Base-by-base conservation (phyloP, 345 rosid genomes). In the Murraya paniculata region DNA sequence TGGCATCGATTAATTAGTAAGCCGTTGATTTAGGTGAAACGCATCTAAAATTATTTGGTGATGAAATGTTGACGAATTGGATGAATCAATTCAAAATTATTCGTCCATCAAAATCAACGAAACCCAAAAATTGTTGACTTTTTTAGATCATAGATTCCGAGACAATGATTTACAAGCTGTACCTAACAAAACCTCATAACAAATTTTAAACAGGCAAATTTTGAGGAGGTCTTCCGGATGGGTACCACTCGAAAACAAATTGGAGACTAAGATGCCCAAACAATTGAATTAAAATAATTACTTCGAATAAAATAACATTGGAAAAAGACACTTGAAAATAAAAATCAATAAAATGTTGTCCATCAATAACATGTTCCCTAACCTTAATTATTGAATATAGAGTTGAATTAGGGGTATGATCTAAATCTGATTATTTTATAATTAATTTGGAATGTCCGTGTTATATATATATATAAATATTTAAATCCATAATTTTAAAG, bases 371-470 rank as follows among this genome's bases (percentile, higher is more conserved):
- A 45, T 45, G 57, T 53, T 53, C 22, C 57, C 57, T 53, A 53
- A 53, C 21, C 19, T 53, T 18, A 8, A 53, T 53, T 53, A 18
- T 53, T 53, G 7, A 53, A 53, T 53, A 16, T 16, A 18, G 57
- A 53, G 57, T 53, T 53, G 22, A 19, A 53, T 53, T 53, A 19
- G 22, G 22, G 18, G 18, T 18, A 19, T 53, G 21, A 65, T 22
- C 67, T 31, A 30, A 14, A 33, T 33, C 4, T 16, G 45, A 59
- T 60, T 39, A 41, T 74, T 60, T 59, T 53, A 30, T 30, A 31
- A 16, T 21, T 41, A 67, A 41, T 11, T 45, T 11, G 14, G 68
- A 77, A 77, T 68, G 80, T 77, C 58, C 5, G 10, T 24, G 61
- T 7, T 10, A 2, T 41, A 9, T 9, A 39, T 9, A 31, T 31